phyloP scores from a whole-genome alignment of 2,329 filamentous ascomycete genomes.

The Fusarium redolens region DNA sequence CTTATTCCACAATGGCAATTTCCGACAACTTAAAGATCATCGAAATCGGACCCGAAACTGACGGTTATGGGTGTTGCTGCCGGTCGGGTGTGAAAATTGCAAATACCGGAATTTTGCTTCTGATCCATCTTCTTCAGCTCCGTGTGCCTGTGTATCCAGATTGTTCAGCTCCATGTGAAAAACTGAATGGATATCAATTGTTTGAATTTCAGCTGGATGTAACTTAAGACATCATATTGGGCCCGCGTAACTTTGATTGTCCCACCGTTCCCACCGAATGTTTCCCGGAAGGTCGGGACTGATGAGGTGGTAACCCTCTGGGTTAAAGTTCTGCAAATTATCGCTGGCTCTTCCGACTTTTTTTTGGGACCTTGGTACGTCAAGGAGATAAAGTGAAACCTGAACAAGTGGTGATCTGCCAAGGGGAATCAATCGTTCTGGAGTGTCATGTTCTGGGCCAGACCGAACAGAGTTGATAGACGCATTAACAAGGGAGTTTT shows the following conservation, averaged over 20 bases:
- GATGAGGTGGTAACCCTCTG: neutral
- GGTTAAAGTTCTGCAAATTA: constrained; percentile 5
- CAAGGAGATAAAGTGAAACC: constrained; percentile 2
- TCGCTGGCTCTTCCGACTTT: neutral
- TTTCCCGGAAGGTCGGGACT: constrained; percentile 1
- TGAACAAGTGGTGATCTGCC: constrained; percentile 1
- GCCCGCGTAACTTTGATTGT: constrained; percentile 1
- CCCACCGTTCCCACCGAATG: constrained; percentile 3
- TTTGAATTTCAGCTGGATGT: neutral
- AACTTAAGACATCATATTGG: neutral
- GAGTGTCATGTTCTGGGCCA: neutral
- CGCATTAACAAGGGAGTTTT: constrained; percentile 2
- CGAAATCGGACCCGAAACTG: neutral
- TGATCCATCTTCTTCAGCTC: neutral
- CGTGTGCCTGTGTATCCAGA: neutral
- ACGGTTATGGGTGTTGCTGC: neutral
- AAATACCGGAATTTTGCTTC: neutral
- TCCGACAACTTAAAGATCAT: neutral
- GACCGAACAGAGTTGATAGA: neutral
- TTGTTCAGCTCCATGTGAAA: neutral
- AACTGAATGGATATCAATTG: neutral
- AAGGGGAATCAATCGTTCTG: neutral
- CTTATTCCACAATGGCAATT: neutral
- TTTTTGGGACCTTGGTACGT: neutral
- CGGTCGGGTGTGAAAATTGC: neutral